Evolutionary conservation across 768 basidiomycete species (phyloP), one percentile per base, ranked within the genome.

Genomic region (Mycena vitilis): DNA sequence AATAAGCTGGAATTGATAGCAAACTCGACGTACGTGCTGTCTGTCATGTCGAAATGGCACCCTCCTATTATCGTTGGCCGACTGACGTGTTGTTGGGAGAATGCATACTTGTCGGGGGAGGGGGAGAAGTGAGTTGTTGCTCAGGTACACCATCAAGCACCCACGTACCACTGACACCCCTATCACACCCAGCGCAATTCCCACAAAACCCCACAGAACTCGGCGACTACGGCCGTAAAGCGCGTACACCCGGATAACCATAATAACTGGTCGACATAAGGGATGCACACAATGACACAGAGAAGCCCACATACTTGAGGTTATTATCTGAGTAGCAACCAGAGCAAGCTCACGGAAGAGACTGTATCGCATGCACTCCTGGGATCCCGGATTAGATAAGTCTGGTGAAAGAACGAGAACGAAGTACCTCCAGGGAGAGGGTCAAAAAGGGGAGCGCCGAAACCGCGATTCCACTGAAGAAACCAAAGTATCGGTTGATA

Each of bases 401-500:
- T 22, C 7, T 22, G 34, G 36, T 36, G 12, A 18, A 30, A 38
- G 6, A 8, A 9, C 30, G 13, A 15, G 20, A 3, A 23, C 5
- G 9, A 8, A 16, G 22, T 6, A 65, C 68, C 23, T 38, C 22
- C 42, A 13, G 9, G 2, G 69, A 65, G 11, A 70, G 25, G 4
- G 59, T 42, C 15, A 70, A 1, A 40, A 70, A 66, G 4, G 69
- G 63, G 5, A 57, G 30, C n/a, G 34, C 20, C 13, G 59, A 36
- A 15, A 51, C 40, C 1, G 60, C 45, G 12, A 70, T 60, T 15
- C 42, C 40, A 37, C 38, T 45, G 51, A 66, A 11, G 60, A 77
- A 56, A 1, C 76, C 75, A 13, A 78, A 30, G 44, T 82, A 82
- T 7, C 80, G 76, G 66, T 81, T 82, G 15, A 77, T 36, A 44